These are phyloP conservation scores for Verbena officinalis DNA, from an alignment of 257 asterid genomes.

Conservation along the genomic window DNA sequence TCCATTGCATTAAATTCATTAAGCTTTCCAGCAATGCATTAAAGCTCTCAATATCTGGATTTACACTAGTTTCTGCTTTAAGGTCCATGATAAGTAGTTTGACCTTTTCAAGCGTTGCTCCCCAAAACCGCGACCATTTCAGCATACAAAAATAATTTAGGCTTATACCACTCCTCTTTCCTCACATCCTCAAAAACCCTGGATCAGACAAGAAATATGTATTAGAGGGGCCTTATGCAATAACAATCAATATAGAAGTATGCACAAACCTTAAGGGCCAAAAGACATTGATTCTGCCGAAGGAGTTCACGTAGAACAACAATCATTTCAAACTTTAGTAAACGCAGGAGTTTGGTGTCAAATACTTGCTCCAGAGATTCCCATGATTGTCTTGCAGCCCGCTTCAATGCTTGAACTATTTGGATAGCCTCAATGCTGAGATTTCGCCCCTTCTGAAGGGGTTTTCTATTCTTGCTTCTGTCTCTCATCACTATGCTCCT, in stretches of 20 bases:
- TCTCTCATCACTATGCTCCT: slow-evolving; percentile 59
- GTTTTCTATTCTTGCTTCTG: slow-evolving; percentile 74
- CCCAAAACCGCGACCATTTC: slow-evolving; percentile 70
- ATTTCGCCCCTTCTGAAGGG: slow-evolving; percentile 67
- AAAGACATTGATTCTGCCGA: slow-evolving; percentile 63
- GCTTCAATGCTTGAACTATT: slow-evolving; percentile 69
- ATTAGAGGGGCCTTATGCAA: slow-evolving; percentile 6
- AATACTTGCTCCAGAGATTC: slow-evolving; percentile 41
- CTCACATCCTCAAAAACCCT: slow-evolving; percentile 71
- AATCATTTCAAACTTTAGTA: slow-evolving; percentile 65
- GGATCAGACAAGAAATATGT: slow-evolving; percentile 8
- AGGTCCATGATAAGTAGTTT: slow-evolving; percentile 45
- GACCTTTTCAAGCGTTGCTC: slow-evolving; percentile 55
- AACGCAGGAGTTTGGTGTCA: slow-evolving; percentile 52
- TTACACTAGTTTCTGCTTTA: slow-evolving; percentile 46
- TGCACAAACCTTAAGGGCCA: slow-evolving; percentile 63
- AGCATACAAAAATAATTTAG: slow-evolving; percentile 54
- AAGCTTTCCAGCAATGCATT: slow-evolving; percentile 59
- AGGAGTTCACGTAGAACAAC: slow-evolving; percentile 84
- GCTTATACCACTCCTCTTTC: slow-evolving; percentile 68
- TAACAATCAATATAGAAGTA: too few species aligned
- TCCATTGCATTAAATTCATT: slow-evolving; percentile 55
- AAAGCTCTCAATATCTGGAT: slow-evolving; percentile 56
- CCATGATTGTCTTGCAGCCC: slow-evolving; percentile 39
- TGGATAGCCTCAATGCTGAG: slow-evolving; percentile 76